Evolutionary conservation across 495 filamentous ascomycete genomes (phyloP), one percentile per base, ranked within the genome.

Genomic region (Aspergillus asperescens): DNA sequence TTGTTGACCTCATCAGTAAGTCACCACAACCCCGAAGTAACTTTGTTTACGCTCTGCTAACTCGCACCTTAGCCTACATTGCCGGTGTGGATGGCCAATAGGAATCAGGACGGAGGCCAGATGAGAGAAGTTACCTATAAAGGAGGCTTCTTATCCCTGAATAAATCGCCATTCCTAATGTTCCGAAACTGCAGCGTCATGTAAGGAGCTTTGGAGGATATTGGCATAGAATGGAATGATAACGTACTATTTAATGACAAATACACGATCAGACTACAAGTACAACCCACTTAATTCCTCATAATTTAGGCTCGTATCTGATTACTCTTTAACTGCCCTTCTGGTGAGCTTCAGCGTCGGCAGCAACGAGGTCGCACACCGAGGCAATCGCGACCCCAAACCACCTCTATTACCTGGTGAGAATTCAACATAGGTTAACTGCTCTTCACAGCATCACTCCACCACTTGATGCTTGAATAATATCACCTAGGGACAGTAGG

Each of bases 1-100:
- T 97, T 58, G 81, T 96, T 58, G 93, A 98, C 75, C 91, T 98
- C 66, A 78, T 98, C 54, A 58, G 77, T 80, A 73, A 64, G 74
- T 61, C 35, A 31, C 31, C 39, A 9, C 9, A 22, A 35, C 25
- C 22, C 38, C 15, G 19, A 34, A 18, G 12, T 9, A 12, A 7
- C 34, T 16, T 15, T 20, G 6, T 31, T 60, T 48, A 57, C 13
- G 18, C 24, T 15, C 15, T 52, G 32, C 55, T 57, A 57, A 51
- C 49, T 24, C 6, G 1, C n/a, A 18, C 9, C 51, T 42, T 45
- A 79, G 79, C 81, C 75, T 90, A 95, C 81, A 87, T 96, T 64
- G 79, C 89, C 73, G 90, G 91, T 81, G 85, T 89, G 50, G 92
- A 97, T 68, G 68, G 57, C 66, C 62, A 80, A 60, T 76, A 73